Evolutionary conservation across 164 flowering plant species (phyloP).

Genomic region (Vitis labrusca): DNA sequence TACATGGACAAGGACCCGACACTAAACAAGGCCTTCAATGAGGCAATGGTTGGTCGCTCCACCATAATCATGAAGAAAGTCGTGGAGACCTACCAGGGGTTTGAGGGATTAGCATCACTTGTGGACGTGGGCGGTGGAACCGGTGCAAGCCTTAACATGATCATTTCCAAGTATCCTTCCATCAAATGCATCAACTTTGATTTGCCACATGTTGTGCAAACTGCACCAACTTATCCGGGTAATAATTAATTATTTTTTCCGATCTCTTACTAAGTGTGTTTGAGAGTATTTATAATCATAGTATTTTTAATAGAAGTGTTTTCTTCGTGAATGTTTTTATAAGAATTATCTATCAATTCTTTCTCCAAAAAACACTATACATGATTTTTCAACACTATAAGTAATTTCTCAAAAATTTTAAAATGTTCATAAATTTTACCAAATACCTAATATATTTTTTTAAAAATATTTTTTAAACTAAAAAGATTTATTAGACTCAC

Average conservation of each 20-base stretch:
- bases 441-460: not conserved
- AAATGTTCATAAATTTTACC: too few species aligned
- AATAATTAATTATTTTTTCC: not conserved
- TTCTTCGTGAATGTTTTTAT: too few species aligned
- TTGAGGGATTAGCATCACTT: not conserved
- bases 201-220: not conserved
- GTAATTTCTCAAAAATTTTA: too few species aligned
- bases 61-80: not conserved
- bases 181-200: not conserved
- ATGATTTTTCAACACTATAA: too few species aligned
- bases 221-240: conserved; percentile 2
- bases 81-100: not conserved
- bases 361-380: too few species aligned
- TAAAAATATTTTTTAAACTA: too few species aligned
- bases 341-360: too few species aligned
- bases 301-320: too few species aligned
- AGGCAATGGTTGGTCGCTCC: not conserved
- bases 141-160: not conserved
- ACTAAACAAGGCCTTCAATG: not conserved
- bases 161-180: conserved; percentile 1
- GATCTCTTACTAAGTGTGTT: too few species aligned
- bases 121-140: conserved; percentile 1
- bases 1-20: not conserved
- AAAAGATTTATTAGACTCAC: too few species aligned
- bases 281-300: too few species aligned